Conservation (phyloP, 139 green algal species). For the Desmodesmus armatus region DNA sequence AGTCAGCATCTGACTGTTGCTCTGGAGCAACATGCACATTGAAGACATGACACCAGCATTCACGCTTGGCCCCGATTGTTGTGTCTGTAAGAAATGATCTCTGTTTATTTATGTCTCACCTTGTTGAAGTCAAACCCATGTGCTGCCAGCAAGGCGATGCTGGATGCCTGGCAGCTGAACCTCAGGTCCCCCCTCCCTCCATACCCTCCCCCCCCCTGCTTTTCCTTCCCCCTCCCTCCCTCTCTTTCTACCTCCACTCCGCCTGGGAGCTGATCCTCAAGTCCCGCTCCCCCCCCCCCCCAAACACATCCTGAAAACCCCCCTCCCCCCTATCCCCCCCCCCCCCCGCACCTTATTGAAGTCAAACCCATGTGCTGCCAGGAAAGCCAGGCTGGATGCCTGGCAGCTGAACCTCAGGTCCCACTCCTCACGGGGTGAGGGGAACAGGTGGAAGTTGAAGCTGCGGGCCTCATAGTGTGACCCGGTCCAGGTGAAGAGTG, state of each 20-base stretch:
- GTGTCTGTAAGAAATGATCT: too few relatives aligned
- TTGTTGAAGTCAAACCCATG: neutral
- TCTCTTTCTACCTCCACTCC: too few relatives aligned
- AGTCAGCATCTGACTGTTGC: neutral
- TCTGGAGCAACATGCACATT: neutral
- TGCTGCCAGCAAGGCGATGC: constrained; percentile 70
- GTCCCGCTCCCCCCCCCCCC: too few relatives aligned
- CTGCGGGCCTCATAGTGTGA: constrained; percentile 57
- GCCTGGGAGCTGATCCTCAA: too few relatives aligned
- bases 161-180: constrained; percentile 76
- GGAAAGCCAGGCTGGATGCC: constrained; percentile 74
- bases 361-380: constrained; percentile 75
- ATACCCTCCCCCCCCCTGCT: too few relatives aligned
- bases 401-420: constrained; percentile 80
- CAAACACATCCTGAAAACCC: too few relatives aligned
- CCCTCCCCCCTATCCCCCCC: too few relatives aligned
- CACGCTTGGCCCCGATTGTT: too few relatives aligned
- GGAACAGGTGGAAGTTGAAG: constrained; percentile 89
- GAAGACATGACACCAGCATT: too few relatives aligned
- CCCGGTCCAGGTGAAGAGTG: constrained; percentile 54
- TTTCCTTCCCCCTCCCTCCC: constrained; percentile 61
- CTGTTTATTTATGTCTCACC: neutral
- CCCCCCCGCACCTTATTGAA: constrained; percentile 77
- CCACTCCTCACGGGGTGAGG: constrained; percentile 46
- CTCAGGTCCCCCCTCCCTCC: too few relatives aligned